Conservation (phyloP, 2,329 filamentous ascomycete genomes). For the Aspergillus quadrilineatus region DNA sequence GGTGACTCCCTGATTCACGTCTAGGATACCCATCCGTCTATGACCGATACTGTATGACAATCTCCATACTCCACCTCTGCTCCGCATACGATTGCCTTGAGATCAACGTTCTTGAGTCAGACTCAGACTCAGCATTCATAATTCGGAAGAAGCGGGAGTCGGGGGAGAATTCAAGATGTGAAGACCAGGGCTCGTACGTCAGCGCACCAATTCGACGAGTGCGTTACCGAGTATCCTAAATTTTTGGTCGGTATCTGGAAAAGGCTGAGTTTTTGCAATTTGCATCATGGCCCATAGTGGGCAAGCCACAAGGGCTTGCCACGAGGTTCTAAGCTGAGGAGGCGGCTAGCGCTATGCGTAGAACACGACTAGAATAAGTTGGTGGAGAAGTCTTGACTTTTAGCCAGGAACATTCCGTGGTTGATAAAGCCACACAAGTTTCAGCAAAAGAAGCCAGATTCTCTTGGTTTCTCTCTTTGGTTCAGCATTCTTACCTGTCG, state of each 20-base stretch:
- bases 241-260: neutral
- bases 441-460: too few relatives aligned
- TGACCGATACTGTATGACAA: neutral
- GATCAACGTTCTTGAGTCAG: neutral
- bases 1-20: constrained; percentile 4
- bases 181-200: neutral
- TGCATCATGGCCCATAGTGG: neutral
- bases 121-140: neutral
- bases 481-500: too few relatives aligned
- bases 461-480: too few relatives aligned
- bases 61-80: constrained; percentile 10
- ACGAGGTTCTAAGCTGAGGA: neutral
- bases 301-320: neutral
- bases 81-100: constrained; percentile 3
- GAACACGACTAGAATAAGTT: constrained; percentile 4
- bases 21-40: neutral
- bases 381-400: neutral
- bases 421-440: neutral
- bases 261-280: neutral
- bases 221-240: neutral
- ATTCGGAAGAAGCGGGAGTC: neutral
- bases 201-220: neutral
- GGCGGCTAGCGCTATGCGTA: constrained; percentile 1
- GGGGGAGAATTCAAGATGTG: neutral
- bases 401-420: neutral